Evolutionary conservation across 257 asterid genomes (phyloP).

Genomic region (Paraleonurus japonicus): DNA sequence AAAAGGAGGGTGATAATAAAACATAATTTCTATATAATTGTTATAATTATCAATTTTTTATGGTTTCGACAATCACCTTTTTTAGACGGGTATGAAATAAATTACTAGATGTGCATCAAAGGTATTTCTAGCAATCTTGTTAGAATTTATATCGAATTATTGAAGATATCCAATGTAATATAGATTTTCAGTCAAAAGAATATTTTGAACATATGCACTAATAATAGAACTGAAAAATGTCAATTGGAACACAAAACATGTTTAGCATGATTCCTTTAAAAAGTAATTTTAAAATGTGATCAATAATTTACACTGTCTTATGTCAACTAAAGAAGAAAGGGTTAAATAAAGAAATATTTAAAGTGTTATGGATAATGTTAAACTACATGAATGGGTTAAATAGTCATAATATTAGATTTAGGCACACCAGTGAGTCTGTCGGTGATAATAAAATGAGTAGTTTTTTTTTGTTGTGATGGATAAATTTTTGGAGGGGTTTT

Average conservation of each 20-base stretch:
- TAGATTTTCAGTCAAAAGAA: neutral
- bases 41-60: too few species aligned
- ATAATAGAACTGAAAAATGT: neutral
- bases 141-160: too few species aligned
- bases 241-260: neutral
- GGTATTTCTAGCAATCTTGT: too few species aligned
- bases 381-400: neutral
- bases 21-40: too few species aligned
- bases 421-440: constrained; percentile 23
- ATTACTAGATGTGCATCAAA: too few species aligned
- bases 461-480: too few species aligned
- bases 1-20: too few species aligned
- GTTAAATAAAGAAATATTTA: neutral
- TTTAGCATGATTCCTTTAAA: neutral
- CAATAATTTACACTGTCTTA: neutral
- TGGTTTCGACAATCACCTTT: too few species aligned
- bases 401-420: constrained; percentile 13
- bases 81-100: too few species aligned
- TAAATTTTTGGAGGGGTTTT: too few species aligned
- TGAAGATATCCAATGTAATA: neutral
- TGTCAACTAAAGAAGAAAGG: too few species aligned
- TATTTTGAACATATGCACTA: neutral
- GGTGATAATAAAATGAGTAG: too few species aligned
- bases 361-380: neutral
- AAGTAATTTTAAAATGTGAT: neutral